A percentile compares a stretch with the other conserved stretches of the same genome.
These are phyloP conservation scores for Dictyostelium capitatum DNA, from an alignment of 78 protist species.

Conservation along the genomic window DNA sequence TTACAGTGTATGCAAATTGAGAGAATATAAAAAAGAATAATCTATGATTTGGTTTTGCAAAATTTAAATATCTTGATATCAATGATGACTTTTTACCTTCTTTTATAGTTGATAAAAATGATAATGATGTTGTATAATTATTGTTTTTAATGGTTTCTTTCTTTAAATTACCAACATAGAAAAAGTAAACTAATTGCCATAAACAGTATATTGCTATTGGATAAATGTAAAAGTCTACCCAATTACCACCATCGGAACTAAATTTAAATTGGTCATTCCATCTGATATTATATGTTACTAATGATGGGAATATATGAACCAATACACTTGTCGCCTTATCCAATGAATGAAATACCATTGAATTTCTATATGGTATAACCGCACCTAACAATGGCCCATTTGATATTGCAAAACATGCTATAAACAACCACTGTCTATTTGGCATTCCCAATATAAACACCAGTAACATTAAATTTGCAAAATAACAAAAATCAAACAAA, in stretches of 20 bases:
- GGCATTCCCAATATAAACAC: conserved; percentile 9
- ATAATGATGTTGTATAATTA: conserved; percentile 45
- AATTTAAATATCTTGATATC: conserved; percentile 17
- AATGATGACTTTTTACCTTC: conserved; percentile 1
- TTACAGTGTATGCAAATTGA: conserved; percentile 51
- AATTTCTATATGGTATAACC: conserved; percentile 73
- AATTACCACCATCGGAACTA: background rate
- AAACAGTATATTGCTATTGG: conserved; percentile 23
- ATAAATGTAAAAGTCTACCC: conserved; percentile 28
- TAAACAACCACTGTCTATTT: conserved; percentile 21
- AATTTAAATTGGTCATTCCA: conserved; percentile 27
- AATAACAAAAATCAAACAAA: conserved; percentile 85
- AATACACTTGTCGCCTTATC: conserved; percentile 67
- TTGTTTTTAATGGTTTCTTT: conserved; percentile 36
- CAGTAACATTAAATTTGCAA: conserved; percentile 80
- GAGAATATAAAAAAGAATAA: conserved; percentile 36
- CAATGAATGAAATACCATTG: conserved; percentile 82
- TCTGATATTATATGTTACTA: conserved; percentile 57
- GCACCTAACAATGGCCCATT: conserved; percentile 82
- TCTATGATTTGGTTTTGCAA: conserved; percentile 20
- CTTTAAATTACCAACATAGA: conserved; percentile 14
- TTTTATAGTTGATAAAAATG: conserved; percentile 13
- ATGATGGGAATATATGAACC: conserved; percentile 79
- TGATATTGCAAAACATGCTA: conserved; percentile 25
- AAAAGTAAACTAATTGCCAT: conserved; percentile 61